Evolutionary conservation across 768 basidiomycete species (phyloP).

Genomic region (Russula emetica): DNA sequence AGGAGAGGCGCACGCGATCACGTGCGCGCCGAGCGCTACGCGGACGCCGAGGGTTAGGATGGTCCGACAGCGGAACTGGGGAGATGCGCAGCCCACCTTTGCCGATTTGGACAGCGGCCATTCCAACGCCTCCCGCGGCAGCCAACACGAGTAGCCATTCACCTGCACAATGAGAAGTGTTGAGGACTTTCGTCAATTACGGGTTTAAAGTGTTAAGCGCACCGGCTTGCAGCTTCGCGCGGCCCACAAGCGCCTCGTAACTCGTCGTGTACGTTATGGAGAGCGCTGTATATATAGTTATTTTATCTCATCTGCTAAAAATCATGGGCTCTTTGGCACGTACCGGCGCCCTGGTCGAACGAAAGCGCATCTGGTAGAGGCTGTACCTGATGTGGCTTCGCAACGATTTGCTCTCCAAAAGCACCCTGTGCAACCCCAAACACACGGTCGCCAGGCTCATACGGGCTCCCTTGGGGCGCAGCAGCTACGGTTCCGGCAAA

Average conservation of each 20-base stretch:
- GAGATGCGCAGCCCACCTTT: conserved; percentile 55
- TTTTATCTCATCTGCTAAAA: background rate
- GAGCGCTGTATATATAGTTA: conserved; percentile 46
- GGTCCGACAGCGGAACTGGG: background rate
- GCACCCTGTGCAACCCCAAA: conserved; percentile 80
- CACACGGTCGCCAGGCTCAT: conserved; percentile 79
- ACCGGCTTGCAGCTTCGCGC: conserved; percentile 78
- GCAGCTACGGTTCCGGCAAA: conserved; percentile 83
- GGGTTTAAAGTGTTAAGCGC: conserved; percentile 16
- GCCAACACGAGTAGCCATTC: conserved; percentile 94
- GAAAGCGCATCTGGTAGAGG: conserved; percentile 71
- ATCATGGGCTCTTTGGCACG: conserved; percentile 25
- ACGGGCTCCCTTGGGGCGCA: conserved; percentile 74
- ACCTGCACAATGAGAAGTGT: conserved; percentile 40
- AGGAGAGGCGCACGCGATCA: conserved; percentile 87
- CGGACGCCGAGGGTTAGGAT: background rate
- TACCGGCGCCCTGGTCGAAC: conserved; percentile 84
- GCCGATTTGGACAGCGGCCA: conserved; percentile 87
- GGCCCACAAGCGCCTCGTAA: conserved; percentile 85
- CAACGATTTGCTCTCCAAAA: conserved; percentile 72
- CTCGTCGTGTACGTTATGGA: conserved; percentile 90
- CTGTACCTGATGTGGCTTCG: conserved; percentile 46
- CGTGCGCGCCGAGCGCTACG: conserved; percentile 81
- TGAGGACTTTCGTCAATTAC: background rate
- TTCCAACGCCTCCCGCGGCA: conserved; percentile 93